phyloP scores from a whole-genome alignment of 371 early-diverging fungal genomes.

The Mucor velutinosus region DNA sequence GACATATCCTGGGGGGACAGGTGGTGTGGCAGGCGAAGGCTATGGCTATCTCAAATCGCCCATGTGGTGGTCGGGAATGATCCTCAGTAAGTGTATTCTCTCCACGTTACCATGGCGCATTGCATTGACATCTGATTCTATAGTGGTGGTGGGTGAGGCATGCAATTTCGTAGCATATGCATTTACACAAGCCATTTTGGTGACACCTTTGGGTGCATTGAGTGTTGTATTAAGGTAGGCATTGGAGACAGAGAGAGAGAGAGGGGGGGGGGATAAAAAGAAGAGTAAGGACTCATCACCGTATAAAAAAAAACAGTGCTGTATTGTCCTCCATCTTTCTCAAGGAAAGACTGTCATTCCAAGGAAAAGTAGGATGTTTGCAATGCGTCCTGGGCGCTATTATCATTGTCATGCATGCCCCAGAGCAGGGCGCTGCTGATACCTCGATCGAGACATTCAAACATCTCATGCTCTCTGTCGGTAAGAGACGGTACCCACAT shows the following conservation, averaged over 20 bases:
- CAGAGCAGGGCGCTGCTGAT: slow-evolving; percentile 79
- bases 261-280: too few relatives aligned
- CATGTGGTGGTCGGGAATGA: slow-evolving; percentile 97
- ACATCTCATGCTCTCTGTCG: slow-evolving; percentile 71
- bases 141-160: slow-evolving; percentile 83
- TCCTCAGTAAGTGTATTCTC: slow-evolving; percentile 53
- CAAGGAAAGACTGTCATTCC: slow-evolving; percentile 78
- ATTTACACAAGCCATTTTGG: slow-evolving; percentile 93
- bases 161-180: slow-evolving; percentile 95
- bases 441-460: slow-evolving; percentile 83
- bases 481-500: slow-evolving; percentile 35
- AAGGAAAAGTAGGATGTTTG: slow-evolving; percentile 90
- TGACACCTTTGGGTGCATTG: slow-evolving; percentile 93
- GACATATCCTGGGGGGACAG: slow-evolving; percentile 10
- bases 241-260: not conserved
- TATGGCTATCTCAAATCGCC: slow-evolving; percentile 81
- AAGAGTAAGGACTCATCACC: not conserved
- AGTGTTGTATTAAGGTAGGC: slow-evolving; percentile 61
- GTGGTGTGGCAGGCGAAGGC: slow-evolving; percentile 73
- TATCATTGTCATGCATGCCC: slow-evolving; percentile 90
- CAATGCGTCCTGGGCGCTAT: slow-evolving; percentile 91
- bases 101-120: not conserved
- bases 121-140: not conserved
- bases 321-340: slow-evolving; percentile 88
- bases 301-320: slow-evolving; percentile 55